phyloP scores from a whole-genome alignment of 2,329 filamentous ascomycete species.

The Diplocarpon rosae region DNA sequence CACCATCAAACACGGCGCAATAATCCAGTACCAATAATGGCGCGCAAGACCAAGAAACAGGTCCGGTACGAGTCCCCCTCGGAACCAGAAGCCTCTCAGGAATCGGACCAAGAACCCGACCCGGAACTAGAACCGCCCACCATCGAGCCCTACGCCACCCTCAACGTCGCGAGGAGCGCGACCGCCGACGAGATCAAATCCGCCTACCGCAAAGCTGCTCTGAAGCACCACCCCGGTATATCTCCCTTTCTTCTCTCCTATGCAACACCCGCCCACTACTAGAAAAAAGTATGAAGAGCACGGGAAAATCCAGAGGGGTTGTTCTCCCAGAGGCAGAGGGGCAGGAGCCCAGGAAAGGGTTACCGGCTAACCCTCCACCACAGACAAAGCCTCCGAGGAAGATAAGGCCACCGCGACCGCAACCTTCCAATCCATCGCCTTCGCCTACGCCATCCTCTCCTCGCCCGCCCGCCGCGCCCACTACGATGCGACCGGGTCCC shows the following conservation, averaged over 20 bases:
- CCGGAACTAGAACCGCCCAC: conserved; percentile 13
- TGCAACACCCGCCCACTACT: no score
- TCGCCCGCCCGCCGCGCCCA: conserved; percentile 69
- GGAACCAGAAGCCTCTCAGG: no score
- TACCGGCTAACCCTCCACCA: no score
- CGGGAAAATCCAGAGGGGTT: no score
- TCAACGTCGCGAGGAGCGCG: conserved; percentile 60
- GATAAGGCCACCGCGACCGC: conserved; percentile 63
- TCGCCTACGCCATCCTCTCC: conserved; percentile 88
- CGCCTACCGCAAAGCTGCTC: conserved; percentile 82
- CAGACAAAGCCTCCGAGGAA: conserved; percentile 65
- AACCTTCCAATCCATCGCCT: conserved; percentile 82
- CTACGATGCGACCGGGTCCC: conserved; percentile 86
- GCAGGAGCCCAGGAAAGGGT: no score
- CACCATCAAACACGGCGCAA: not conserved
- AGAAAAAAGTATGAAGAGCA: no score
- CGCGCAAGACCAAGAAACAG: conserved; percentile 13
- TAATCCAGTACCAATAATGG: conserved; percentile 12
- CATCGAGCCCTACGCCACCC: conserved; percentile 69
- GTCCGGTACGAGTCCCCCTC: no score
- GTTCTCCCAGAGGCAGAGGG: no score
- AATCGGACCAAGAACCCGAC: not conserved
- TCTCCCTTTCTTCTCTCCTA: no score
- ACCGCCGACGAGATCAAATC: conserved; percentile 73
- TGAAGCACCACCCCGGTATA: conserved; percentile 77